Evolutionary conservation across 202 grass and related monocot genomes (phyloP), one percentile per base, ranked within the genome.

Genomic region (Saccharum hybrid): DNA sequence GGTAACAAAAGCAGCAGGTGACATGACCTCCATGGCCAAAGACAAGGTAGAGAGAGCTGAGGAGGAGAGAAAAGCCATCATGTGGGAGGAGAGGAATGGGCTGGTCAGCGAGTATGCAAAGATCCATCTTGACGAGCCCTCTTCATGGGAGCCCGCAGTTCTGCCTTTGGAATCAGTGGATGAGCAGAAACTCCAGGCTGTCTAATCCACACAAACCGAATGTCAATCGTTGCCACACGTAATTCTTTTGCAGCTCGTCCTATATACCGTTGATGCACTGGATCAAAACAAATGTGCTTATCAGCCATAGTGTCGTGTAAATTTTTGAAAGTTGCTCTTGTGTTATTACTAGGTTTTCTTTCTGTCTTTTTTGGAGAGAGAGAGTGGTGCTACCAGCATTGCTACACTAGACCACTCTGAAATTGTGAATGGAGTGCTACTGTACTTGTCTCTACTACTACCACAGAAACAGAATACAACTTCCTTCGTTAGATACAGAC

Each of bases 11-110:
- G 93, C 96, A 22, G 91, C 96, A 12, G 88, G 86, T 7, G 96
- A 96, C 75, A 89, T 99, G 84, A 90, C 81, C 83, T 74, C 89
- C 0, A 85, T 94, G 91, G 88, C 96, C 30, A 96, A 90, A 82
- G 93, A 96, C 48, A 99, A 99, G 83, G 91, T 96, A 12, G 96
- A 90, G 77, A 89, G 71, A 81, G 91, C 89, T 3, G 96, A 96
- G 84, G 96, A 92, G 76, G 96, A 99, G 86, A 92, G 84, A 60
- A 94, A 92, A 72, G 93, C 90, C 0, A 89, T 86, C 41, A 87
- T 92, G 66, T 94, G 96, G 91, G 87, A 85, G 34, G 93, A 99
- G 86, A 88, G 79, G 78, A 92, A 87, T 19, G 96, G 93, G 19
- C 82, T 96, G 38, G 85, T 98, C 13, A 93, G 79, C 38, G 91